Percentiles rank a stretch among this genome's conserved stretches.
Evolutionary conservation across 163 green algal species (phyloP).

Genomic region (Prototheca wickerhamii): DNA sequence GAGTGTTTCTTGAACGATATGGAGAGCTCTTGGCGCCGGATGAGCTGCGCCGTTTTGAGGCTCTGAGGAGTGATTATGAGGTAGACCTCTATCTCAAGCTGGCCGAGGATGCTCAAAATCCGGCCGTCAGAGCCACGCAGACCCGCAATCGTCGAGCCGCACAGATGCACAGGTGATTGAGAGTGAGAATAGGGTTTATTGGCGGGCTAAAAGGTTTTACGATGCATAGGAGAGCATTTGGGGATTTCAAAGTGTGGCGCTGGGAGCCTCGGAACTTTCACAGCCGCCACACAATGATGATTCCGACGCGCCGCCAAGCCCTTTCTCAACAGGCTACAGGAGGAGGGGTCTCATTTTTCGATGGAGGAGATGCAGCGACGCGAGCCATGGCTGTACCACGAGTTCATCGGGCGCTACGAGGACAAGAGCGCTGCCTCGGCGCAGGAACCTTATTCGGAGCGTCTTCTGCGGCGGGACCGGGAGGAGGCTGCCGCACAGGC

Average conservation of each 20-base stretch:
- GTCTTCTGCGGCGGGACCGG: not conserved
- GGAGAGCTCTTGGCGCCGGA: slow-evolving; percentile 12
- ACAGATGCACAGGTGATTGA: not conserved
- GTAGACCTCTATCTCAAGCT: slow-evolving; percentile 17
- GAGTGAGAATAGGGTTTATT: no score
- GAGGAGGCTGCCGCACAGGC: not conserved
- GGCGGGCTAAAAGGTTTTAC: not conserved
- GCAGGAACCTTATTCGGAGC: not conserved
- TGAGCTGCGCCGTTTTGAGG: slow-evolving; percentile 24
- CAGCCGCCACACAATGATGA: not conserved
- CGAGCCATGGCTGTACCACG: slow-evolving; percentile 36
- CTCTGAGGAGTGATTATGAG: slow-evolving; percentile 20
- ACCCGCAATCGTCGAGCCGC: not conserved
- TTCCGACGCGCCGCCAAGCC: not conserved
- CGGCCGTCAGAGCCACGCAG: not conserved
- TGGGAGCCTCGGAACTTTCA: not conserved
- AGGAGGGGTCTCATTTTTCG: slow-evolving; percentile 31
- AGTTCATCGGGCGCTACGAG: slow-evolving; percentile 19
- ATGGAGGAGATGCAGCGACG: slow-evolving; percentile 33
- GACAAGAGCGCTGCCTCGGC: not conserved
- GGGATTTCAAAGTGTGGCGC: no score
- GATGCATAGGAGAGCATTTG: not conserved
- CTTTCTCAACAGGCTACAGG: slow-evolving; percentile 3
- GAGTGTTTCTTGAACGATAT: slow-evolving; percentile 19
- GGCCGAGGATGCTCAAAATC: not conserved